Conservation (phyloP, 1,284 basidiomycete species). For the Heterobasidion irregulare region DNA sequence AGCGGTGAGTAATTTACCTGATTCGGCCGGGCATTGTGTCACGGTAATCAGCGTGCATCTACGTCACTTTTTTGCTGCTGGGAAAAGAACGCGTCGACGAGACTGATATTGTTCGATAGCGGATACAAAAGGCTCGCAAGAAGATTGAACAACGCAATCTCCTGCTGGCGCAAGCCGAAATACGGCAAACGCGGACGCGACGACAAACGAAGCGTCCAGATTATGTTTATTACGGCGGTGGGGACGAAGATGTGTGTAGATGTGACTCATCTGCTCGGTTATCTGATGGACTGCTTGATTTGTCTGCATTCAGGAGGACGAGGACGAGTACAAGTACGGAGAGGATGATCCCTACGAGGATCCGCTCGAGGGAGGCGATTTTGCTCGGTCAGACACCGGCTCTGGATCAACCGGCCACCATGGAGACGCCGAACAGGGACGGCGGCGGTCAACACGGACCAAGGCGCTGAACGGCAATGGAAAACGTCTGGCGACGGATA, state of each 20-base stretch:
- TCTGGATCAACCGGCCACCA: slow-evolving; percentile 24
- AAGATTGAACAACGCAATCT: slow-evolving; percentile 61
- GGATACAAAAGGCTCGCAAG: slow-evolving; percentile 56
- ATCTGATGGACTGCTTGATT: neutral
- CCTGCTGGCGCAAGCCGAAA: slow-evolving; percentile 62
- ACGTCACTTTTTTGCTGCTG: neutral
- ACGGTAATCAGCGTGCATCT: neutral
- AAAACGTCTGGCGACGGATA: slow-evolving; percentile 46
- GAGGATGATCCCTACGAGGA: slow-evolving; percentile 52
- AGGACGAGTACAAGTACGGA: slow-evolving; percentile 51
- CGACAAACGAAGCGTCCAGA: slow-evolving; percentile 63
- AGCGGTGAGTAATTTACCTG: slow-evolving; percentile 39
- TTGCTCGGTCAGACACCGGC: slow-evolving; percentile 26
- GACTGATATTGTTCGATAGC: slow-evolving; percentile 30
- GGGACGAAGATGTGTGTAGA: slow-evolving; percentile 47
- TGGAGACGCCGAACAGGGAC: slow-evolving; percentile 24
- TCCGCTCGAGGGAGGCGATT: slow-evolving; percentile 29
- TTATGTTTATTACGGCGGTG: slow-evolving; percentile 65
- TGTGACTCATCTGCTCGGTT: slow-evolving; percentile 2
- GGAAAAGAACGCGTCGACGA: too few species aligned
- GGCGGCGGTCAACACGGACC: slow-evolving; percentile 55
- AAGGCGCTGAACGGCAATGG: slow-evolving; percentile 37
- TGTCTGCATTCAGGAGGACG: slow-evolving; percentile 24
- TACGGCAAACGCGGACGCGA: slow-evolving; percentile 68
- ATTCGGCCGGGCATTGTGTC: neutral